Percentiles rank a stretch among this genome's conserved stretches.
Conservation (phyloP, 1,139 yeast species). For the Debaryomycetaceae sp. region DNA sequence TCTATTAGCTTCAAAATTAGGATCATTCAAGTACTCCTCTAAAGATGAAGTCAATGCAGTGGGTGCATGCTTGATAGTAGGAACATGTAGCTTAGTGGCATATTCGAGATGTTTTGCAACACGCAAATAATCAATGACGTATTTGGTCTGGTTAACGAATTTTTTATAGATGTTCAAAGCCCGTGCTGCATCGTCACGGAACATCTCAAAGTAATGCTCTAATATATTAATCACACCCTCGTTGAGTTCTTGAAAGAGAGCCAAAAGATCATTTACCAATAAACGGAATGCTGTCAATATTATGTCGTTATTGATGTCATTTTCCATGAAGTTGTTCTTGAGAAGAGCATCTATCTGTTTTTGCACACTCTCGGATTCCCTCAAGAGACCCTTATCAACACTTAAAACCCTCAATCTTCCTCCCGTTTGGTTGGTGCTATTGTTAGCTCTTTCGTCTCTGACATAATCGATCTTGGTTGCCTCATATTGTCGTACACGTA, state of each 20-base stretch:
- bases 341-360: constrained; percentile 73
- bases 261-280: constrained; percentile 79
- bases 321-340: constrained; percentile 69
- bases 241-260: constrained; percentile 82
- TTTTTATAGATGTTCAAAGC: constrained; percentile 80
- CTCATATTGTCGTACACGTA: constrained; percentile 67
- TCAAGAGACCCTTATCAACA: constrained; percentile 77
- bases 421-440: constrained; percentile 43
- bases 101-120: constrained; percentile 86
- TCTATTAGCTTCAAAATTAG: constrained; percentile 79
- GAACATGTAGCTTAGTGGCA: constrained; percentile 86
- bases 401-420: constrained; percentile 63
- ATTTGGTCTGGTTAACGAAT: constrained; percentile 83
- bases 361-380: constrained; percentile 85
- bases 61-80: constrained; percentile 96
- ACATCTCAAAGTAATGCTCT: constrained; percentile 93
- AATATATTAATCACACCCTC: constrained; percentile 92
- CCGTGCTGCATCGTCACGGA: constrained; percentile 79
- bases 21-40: constrained; percentile 84
- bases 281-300: constrained; percentile 80
- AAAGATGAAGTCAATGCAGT: constrained; percentile 84
- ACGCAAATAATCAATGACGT: constrained; percentile 82
- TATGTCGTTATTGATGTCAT: constrained; percentile 79
- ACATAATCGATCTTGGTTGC: constrained; percentile 73
- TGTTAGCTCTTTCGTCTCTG: constrained; percentile 58